Evolutionary conservation across 2,329 filamentous ascomycete species (phyloP), one percentile per base, ranked within the genome.

Genomic region (Hypoxylon sp.): DNA sequence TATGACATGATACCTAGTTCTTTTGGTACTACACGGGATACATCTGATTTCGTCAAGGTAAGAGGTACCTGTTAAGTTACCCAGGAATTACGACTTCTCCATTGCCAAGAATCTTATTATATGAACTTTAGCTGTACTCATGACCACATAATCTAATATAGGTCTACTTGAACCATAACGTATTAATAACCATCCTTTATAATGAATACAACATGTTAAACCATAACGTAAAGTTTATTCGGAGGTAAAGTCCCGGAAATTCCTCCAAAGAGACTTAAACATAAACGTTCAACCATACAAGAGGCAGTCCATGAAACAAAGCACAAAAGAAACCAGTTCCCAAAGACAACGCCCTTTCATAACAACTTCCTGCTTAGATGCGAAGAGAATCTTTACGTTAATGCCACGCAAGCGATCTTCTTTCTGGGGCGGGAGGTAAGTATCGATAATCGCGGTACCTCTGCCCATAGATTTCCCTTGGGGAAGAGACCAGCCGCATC

Each of bases 341-440:
- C 7, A 4, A 21, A 21, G 9, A 19, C 17, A 21, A 11, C 21
- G 28, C n/a, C 38, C 34, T 45, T 32, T 17, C n/a, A 23, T 9
- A 36, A 7, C 11, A 38, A 11, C 14, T 17, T 23, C 19, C 19
- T 14, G 7, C 14, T 5, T 9, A 55, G 5, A 58, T 17, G 3
- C 14, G 5, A 11, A n/a, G 10, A 17, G 17, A 43, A 28, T 17
- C 34, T 11, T 10, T 19, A 17, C 5, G 7, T 63, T 52, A 67
- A 19, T 60, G 46, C 68, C 70, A 74, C 21, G 10, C 38, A 28
- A 72, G 23, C 2, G 52, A 11, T 21, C 36, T 68, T 36, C 60
- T 69, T 46, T 72, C 63, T 1, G 73, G 65, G 13, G 50, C 56
- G 1, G 63, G 58, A 1, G 68, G 2, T 21, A 58, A 1, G 32